Evolutionary conservation across 140 eudicot genomes (phyloP).

Genomic region (Cichorium intybus): DNA sequence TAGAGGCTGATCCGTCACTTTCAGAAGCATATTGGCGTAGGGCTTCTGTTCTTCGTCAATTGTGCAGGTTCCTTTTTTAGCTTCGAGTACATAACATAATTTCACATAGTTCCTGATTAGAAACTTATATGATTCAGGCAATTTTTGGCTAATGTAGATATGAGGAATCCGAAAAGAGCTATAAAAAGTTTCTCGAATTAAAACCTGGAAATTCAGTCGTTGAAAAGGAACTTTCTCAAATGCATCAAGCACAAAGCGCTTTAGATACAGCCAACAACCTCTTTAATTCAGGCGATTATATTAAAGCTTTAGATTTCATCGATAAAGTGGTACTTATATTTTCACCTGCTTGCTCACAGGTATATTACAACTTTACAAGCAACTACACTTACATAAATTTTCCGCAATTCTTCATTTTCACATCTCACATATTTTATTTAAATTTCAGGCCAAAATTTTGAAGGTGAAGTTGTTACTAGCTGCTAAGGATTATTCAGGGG

Average conservation of each 20-base stretch:
- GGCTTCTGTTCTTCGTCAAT: slow-evolving; percentile 71
- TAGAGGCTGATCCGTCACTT: slow-evolving; percentile 82
- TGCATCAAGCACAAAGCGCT: slow-evolving; percentile 75
- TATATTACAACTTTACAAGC: slow-evolving; percentile 18
- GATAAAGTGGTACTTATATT: slow-evolving; percentile 88
- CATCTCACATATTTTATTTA: not conserved
- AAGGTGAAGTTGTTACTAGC: slow-evolving; percentile 77
- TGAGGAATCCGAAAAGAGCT: slow-evolving; percentile 74
- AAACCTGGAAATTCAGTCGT: slow-evolving; percentile 73
- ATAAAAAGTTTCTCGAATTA: slow-evolving; percentile 73
- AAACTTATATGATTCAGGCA: slow-evolving; percentile 51
- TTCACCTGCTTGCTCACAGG: slow-evolving; percentile 90
- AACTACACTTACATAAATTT: not conserved
- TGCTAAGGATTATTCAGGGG: slow-evolving; percentile 71
- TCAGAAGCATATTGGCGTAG: slow-evolving; percentile 81
- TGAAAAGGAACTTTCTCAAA: slow-evolving; percentile 88
- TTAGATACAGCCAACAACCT: slow-evolving; percentile 56
- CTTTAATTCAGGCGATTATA: slow-evolving; percentile 53
- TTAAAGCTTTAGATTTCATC: slow-evolving; percentile 69
- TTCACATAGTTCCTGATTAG: slow-evolving; percentile 41
- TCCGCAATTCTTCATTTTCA: not conserved
- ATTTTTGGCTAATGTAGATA: slow-evolving; percentile 81
- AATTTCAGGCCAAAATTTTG: slow-evolving; percentile 71
- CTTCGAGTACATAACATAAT: slow-evolving; percentile 11
- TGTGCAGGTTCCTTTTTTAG: slow-evolving; percentile 64